Base-by-base conservation (phyloP, 148 eudicot genomes). In the Vaccinium corymbosum region DNA sequence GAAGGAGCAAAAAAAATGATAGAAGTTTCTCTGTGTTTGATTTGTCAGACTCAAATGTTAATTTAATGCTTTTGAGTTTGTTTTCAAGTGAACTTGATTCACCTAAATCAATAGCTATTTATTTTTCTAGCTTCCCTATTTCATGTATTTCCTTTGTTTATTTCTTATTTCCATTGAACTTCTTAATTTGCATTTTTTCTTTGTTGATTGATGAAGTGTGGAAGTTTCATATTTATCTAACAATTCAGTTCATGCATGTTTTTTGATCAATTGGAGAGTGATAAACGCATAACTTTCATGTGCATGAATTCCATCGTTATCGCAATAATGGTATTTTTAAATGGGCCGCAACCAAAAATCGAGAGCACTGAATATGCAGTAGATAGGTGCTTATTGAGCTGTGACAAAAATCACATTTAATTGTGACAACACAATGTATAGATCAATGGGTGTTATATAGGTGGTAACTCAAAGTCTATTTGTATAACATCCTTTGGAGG, bases 1-100 rank as follows among this genome's bases (percentile, higher is more conserved):
- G 29, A 13, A 5, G 5, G 17, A 16, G 27, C 14, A 20, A 11
- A 3, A 35, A 50, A 14, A 25, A 32, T 56, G 62, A 56, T 35
- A 80, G 72, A 80, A n/a, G 29, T 61, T 79, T 53, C 38, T 19
- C 53, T 51, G 48, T 79, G 48, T 79, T 53, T 68, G 35, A 59
- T 85, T 81, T 81, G 51, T 81, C 76, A 81, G 84, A 55, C 84
- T 85, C 80, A 80, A 80, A 19, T 48, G 48, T 75, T 62, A 81
- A 81, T 71, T 76, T 75, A 64, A 76, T 66, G 46, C 76, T 6
- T 56, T 32, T 79, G 73, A 66, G 87, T 82, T 88, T 76, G 72
- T 38, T 35, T 57, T 59, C 17, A 80, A 76, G 84, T 56, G 78
- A 64, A 38, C 82, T 85, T 78, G 68, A 81, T 78, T 76, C 49